These are phyloP conservation scores for Apophysomyces elegans DNA, from an alignment of 371 early-diverging fungal genomes.

Conservation along the genomic window DNA sequence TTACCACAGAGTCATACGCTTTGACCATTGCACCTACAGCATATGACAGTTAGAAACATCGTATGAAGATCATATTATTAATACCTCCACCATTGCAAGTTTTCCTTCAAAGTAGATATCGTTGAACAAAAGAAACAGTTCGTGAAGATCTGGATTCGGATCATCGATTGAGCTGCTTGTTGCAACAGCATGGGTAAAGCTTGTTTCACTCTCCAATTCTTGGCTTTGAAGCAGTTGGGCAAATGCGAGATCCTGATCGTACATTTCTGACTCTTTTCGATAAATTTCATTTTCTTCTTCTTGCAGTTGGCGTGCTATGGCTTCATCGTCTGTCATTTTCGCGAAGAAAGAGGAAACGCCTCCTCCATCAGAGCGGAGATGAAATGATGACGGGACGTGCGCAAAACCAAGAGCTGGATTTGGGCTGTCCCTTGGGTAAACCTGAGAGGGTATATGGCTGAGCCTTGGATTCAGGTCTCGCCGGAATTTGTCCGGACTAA, in stretches of 20 bases:
- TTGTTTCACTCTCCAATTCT: slow-evolving; percentile 5
- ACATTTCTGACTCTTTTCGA: slow-evolving; percentile 6
- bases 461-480: too few relatives aligned
- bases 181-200: slow-evolving; percentile 2
- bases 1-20: slow-evolving; percentile 63
- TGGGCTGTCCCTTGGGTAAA: too few relatives aligned
- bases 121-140: slow-evolving; percentile 60
- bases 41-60: not conserved
- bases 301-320: slow-evolving; percentile 41
- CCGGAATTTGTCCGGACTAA: too few relatives aligned
- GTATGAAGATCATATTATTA: not conserved
- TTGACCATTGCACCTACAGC: slow-evolving; percentile 53
- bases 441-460: too few relatives aligned
- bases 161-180: slow-evolving; percentile 14
- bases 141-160: slow-evolving; percentile 55
- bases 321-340: slow-evolving; percentile 29
- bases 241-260: slow-evolving; percentile 20
- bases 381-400: too few relatives aligned
- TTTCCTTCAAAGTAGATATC: slow-evolving; percentile 57
- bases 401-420: too few relatives aligned
- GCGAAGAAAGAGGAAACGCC: too few relatives aligned
- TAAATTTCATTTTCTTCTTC: slow-evolving; percentile 31
- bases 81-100: slow-evolving; percentile 60
- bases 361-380: too few relatives aligned
- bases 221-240: slow-evolving; percentile 25